Base-by-base conservation (phyloP, 1,284 basidiomycete genomes). In the Blastosporella zonata region DNA sequence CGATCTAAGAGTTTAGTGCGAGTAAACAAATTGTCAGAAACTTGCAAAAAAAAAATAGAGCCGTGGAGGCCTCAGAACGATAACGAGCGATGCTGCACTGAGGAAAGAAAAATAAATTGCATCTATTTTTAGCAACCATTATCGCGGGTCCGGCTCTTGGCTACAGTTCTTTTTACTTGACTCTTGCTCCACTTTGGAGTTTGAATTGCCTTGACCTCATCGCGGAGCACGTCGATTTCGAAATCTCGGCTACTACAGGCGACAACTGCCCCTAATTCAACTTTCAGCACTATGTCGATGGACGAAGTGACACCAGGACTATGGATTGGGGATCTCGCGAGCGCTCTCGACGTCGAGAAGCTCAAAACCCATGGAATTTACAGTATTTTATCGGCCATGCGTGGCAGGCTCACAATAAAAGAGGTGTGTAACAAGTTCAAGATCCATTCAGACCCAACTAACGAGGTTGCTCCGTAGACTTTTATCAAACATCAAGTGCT, bases 321-420 rank as follows among this genome's bases (percentile, higher is more conserved):
- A 4, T 87, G 84, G 84, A 74, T 87, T 28, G 84, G 84, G 23
- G 72, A 82, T 60, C 64, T 86, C 2, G 63, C 64, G 6, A 82
- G 80, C 46, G 81, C 81, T 3, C 66, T 70, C 34, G 67, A 88
- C 55, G 69, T 72, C 0, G 70, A 77, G 29, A 67, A 65, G 9
- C 75, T 90, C 52, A 79, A 75, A 59, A 64, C 67, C n/a, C 75
- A 79, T 55, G 77, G 79, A 17, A 86, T 90, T 5, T 80, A 75
- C 56, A 87, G 85, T 57, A 76, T 90, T 10, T 65, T 90, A 20
- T 78, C 80, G 1, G 85, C 78, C 0, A 87, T 90, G 83, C 73
- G 84, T 36, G 87, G 86, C 1, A 77, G 74, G 47, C 67, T 89
- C 5, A 77, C 74, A 1, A 78, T 89, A 28, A 64, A 82, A 46